Evolutionary conservation across 2,329 filamentous ascomycete genomes (phyloP), one percentile per base, ranked within the genome.

Genomic region (Colletotrichum truncatum): DNA sequence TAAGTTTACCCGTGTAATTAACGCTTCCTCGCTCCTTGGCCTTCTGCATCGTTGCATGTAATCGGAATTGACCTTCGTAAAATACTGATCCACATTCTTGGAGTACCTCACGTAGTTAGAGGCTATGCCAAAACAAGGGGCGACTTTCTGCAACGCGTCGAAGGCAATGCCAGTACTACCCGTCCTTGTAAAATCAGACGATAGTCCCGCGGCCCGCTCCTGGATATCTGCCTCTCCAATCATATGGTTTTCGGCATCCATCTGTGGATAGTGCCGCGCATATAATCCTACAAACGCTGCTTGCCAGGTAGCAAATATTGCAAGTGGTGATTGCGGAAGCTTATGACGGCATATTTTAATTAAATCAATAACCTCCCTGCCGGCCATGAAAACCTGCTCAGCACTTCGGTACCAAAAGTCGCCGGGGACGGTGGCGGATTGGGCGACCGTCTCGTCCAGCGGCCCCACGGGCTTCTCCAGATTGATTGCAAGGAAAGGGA

Each of bases 231-330:
- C 78, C 2, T 78, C 68, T 43, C 70, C 71, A 6, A 80, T 72
- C 78, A 92, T 85, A 71, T 86, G 84, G 3, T 80, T 77, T 10
- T 85, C 77, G 1, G 80, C 80, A 69, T 93, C 91, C 88, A 93
- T 92, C 62, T 86, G 84, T 0, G 89, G 88, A 61, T 93, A 93
- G 71, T 89, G 86, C 45, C 83, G 81, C 10, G 87, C 87, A 73
- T 93, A 93, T 3, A 91, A 81, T 32, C 88, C 88, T 14, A 87
- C 82, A 70, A 91, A 90, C 0, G 87, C 85, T 1, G 90, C 89
- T 10, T 85, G 87, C 81, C 89, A 93, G 38, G 91, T 82, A 3
- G 89, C 86, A 71, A 91, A 93, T 4, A 87, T 83, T 4, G 90
- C 84, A 32, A 92, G 83, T 0, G 90, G 89, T 1, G 91, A 93